Evolutionary conservation across 345 rosid genomes (phyloP).

Genomic region (Citrus inodora): DNA sequence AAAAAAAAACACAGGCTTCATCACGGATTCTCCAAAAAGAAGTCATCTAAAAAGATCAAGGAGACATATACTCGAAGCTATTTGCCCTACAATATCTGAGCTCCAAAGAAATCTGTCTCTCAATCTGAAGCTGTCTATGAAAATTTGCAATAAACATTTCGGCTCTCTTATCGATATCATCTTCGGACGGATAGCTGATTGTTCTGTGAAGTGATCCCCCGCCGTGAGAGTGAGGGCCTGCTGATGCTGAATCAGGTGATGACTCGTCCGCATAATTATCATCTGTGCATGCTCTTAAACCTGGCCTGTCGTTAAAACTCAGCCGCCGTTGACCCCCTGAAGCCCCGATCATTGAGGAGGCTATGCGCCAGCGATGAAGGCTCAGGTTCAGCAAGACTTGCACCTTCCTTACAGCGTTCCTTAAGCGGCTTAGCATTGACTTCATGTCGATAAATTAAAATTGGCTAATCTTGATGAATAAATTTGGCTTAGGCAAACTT

Average conservation of each 20-base stretch:
- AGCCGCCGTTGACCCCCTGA: slow-evolving; percentile 31
- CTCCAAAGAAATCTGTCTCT: slow-evolving; percentile 77
- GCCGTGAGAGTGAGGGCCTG: slow-evolving; percentile 20
- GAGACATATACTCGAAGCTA: slow-evolving; percentile 36
- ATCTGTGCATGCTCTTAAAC: slow-evolving; percentile 41
- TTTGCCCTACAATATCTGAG: slow-evolving; percentile 43
- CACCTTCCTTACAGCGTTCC: slow-evolving; percentile 70
- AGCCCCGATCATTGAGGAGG: slow-evolving; percentile 41
- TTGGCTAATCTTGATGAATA: no score
- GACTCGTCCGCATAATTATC: slow-evolving; percentile 16
- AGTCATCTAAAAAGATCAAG: slow-evolving; percentile 4
- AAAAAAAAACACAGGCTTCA: background rate
- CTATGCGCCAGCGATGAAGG: slow-evolving; percentile 46
- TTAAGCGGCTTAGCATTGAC: slow-evolving; percentile 50
- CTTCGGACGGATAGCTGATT: slow-evolving; percentile 50
- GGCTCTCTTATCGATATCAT: slow-evolving; percentile 66
- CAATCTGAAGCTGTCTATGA: slow-evolving; percentile 70
- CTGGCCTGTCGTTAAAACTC: slow-evolving; percentile 64
- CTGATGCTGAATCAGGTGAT: slow-evolving; percentile 4
- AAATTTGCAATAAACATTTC: slow-evolving; percentile 78
- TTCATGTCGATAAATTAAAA: no score
- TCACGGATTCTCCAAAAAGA: background rate
- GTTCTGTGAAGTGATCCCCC: slow-evolving; percentile 38
- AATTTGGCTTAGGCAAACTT: no score
- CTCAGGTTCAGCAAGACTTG: slow-evolving; percentile 47